phyloP scores from a whole-genome alignment of 441 rosid genomes.

The Syzygium syzygioides region DNA sequence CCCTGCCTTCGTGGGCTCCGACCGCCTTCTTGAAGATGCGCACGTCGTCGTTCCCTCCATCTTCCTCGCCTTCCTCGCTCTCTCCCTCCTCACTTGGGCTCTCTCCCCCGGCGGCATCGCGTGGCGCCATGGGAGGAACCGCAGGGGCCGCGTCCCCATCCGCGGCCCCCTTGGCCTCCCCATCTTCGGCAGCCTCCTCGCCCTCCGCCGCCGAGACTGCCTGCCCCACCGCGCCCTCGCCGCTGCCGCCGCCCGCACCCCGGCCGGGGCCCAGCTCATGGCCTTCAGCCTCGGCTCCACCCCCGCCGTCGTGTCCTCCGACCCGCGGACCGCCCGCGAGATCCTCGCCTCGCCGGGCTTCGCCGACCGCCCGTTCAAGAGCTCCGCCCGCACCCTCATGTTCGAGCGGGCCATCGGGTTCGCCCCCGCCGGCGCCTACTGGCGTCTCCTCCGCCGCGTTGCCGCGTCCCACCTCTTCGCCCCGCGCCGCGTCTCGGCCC shows the following conservation, averaged over 20 bases:
- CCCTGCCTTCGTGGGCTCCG: constrained; percentile 41
- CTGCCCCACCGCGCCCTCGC: not conserved
- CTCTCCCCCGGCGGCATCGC: constrained; percentile 50
- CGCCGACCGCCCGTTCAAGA: constrained; percentile 61
- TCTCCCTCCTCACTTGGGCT: constrained; percentile 46
- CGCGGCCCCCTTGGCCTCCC: not conserved
- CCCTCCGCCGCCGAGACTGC: not conserved
- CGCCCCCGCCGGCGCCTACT: constrained; percentile 56
- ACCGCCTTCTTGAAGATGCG: constrained; percentile 16
- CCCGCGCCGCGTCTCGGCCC: constrained; percentile 33
- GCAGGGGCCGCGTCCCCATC: constrained; percentile 15
- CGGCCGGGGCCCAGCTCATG: constrained; percentile 30
- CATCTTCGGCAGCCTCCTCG: not conserved
- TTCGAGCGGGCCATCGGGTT: constrained; percentile 68
- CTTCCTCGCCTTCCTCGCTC: constrained; percentile 14
- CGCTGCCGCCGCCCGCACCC: constrained; percentile 25
- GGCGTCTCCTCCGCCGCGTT: constrained; percentile 53
- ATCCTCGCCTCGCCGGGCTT: constrained; percentile 39
- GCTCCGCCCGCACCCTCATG: constrained; percentile 53
- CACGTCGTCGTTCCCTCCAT: constrained; percentile 23
- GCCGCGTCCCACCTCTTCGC: constrained; percentile 49
- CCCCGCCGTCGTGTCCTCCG: constrained; percentile 42
- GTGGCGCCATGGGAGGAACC: constrained; percentile 56
- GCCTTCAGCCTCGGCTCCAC: constrained; percentile 54
- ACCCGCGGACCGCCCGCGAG: constrained; percentile 51